Base-by-base conservation (phyloP, 176 grass and related monocot species). In the Triticum monococcum region DNA sequence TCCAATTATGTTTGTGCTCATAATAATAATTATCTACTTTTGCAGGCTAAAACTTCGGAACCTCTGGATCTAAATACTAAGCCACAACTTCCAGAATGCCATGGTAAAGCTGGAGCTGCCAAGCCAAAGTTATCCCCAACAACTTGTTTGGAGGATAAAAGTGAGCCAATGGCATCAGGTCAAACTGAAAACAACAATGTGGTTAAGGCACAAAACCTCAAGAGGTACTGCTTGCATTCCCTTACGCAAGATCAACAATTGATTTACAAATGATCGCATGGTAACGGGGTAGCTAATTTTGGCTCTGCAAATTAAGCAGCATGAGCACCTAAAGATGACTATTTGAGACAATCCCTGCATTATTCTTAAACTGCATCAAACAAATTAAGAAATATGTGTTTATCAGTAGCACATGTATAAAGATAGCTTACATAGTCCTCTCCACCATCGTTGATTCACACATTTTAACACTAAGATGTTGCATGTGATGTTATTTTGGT, bases 151-250 rank as follows among this genome's bases (percentile, higher is more conserved):
- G 50, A 32, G 75, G 50, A 59, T 36, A 33, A 24, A 33, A 87
- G 30, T 59, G 31, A 5, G n/a, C 48, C 81, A 71, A 12, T 37
- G 28, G 37, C 75, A 83, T 83, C n/a, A 77, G 83, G 11, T 65
- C 66, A 88, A 70, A 78, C 23, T 59, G 66, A 81, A 36, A 85
- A 36, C 54, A 52, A 64, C 67, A 54, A 85, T 60, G 23, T 62
- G 36, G 8, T 83, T 12, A 72, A 85, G 25, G 48, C 69, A 72
- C 50, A 88, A 41, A 64, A 85, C 81, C 67, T 50, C 22, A 6
- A 81, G 35, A 56, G 77, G 90, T 91, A 91, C 59, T 79, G 31
- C 71, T n/a, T 50, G 18, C n/a, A 54, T 76, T 31, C 25, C 73
- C 45, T 76, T 8, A 1, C 2, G 25, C 43, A 31, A 28, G 17